These are phyloP conservation scores for Cytospora schulzeri DNA, from an alignment of 2,329 filamentous ascomycete species.

Conservation along the genomic window DNA sequence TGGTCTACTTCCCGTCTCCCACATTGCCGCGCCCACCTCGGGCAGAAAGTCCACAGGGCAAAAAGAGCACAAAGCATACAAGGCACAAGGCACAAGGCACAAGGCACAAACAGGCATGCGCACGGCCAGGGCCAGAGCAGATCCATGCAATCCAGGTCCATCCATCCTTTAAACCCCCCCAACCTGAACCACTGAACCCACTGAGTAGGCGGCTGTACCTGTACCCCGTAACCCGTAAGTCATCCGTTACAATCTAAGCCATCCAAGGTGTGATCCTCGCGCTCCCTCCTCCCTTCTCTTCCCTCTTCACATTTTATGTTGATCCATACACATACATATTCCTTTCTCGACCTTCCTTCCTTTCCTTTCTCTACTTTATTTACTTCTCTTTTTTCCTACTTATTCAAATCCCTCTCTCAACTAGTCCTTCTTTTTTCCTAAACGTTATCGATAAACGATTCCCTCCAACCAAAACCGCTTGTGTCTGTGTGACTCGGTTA, in stretches of 20 bases:
- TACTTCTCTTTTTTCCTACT: conserved; percentile 6
- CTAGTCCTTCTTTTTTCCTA: conserved; percentile 1
- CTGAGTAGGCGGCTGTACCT: conserved; percentile 4
- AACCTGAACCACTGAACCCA: not conserved
- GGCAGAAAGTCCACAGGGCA: too few relatives aligned
- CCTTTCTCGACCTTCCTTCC: conserved; percentile 22
- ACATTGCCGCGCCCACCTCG: too few relatives aligned
- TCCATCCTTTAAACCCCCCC: not conserved
- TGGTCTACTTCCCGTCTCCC: not conserved
- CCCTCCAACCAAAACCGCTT: conserved; percentile 3
- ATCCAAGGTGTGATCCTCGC: conserved; percentile 26
- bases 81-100: not conserved
- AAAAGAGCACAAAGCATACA: not conserved
- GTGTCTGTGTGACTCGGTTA: conserved; percentile 6
- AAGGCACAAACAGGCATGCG: not conserved
- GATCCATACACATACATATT: not conserved
- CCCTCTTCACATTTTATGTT: not conserved
- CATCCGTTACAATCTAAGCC: conserved; percentile 27
- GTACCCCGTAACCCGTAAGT: conserved; percentile 5
- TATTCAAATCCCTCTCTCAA: not conserved
- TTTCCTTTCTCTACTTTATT: conserved; percentile 16
- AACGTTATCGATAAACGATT: conserved; percentile 1
- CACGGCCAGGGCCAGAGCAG: not conserved
- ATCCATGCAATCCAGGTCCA: not conserved
- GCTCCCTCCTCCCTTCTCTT: conserved; percentile 17